Conservation (phyloP, 1,284 basidiomycete genomes). For the Cystobasidiaceae sp. region DNA sequence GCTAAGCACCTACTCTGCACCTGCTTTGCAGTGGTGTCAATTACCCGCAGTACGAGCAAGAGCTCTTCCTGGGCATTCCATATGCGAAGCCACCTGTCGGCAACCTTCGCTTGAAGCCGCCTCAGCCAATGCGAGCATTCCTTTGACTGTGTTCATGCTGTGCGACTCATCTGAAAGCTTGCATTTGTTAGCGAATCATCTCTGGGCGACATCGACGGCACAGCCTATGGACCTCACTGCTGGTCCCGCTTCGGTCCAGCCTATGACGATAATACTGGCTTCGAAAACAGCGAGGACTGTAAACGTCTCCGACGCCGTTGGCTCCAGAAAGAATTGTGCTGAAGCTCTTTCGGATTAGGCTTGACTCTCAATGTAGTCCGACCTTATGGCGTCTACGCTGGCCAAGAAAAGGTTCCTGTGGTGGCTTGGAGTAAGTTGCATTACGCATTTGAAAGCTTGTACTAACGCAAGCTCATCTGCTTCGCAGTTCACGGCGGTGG, state of each 20-base stretch:
- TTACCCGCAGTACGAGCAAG: background rate
- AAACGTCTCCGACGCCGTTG: too few relatives aligned
- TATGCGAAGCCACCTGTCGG: background rate
- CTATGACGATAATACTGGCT: slow-evolving; percentile 1
- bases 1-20: background rate
- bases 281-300: slow-evolving; percentile 9
- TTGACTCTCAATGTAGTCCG: background rate
- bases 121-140: background rate
- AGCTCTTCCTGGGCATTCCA: slow-evolving; percentile 3
- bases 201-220: slow-evolving; percentile 4
- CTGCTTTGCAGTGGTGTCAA: background rate
- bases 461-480: too few relatives aligned
- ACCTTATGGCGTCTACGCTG: slow-evolving; percentile 2
- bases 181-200: background rate
- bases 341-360: too few relatives aligned
- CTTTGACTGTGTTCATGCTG: too few relatives aligned
- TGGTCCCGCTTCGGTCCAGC: slow-evolving; percentile 2
- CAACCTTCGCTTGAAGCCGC: background rate
- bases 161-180: too few relatives aligned
- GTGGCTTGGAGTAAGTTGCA: slow-evolving; percentile 7
- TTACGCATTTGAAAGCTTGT: too few relatives aligned
- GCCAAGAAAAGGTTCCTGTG: background rate
- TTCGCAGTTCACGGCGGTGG: slow-evolving; percentile 5
- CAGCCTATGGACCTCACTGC: background rate
- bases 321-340: too few relatives aligned